These are phyloP conservation scores for Alternaria novae-zelandiae DNA, from an alignment of 2,329 filamentous ascomycete species.

Conservation along the genomic window DNA sequence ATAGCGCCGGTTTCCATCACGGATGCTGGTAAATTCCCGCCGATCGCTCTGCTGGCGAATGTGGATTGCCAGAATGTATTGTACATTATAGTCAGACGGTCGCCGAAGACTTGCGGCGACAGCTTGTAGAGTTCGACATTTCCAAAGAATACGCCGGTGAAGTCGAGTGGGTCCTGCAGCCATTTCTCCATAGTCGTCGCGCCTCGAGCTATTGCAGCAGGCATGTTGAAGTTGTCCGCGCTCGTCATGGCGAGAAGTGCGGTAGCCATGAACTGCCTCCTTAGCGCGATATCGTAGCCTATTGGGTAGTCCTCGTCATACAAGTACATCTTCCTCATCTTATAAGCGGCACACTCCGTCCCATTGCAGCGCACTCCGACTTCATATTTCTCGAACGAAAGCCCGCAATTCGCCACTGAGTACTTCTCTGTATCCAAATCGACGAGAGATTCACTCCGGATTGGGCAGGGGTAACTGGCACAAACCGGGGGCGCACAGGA, in stretches of 20 bases:
- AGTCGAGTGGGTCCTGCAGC: conserved; percentile 13
- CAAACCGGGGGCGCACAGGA: conserved; percentile 9
- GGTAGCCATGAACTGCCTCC: conserved; percentile 7
- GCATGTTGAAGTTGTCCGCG: conserved; percentile 25
- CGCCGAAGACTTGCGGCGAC: conserved; percentile 20
- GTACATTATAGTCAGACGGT: conserved; percentile 31
- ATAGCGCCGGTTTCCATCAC: conserved; percentile 18
- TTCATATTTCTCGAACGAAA: conserved; percentile 29
- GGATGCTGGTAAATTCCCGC: conserved; percentile 28
- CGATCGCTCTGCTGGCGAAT: conserved; percentile 30
- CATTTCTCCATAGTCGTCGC: conserved; percentile 33
- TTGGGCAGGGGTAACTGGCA: conserved; percentile 23
- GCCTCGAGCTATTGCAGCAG: conserved; percentile 7
- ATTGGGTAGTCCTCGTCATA: conserved; percentile 20
- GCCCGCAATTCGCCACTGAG: conserved; percentile 26
- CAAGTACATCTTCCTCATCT: conserved; percentile 29
- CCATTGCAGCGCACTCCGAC: conserved; percentile 26
- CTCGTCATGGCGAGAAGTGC: conserved; percentile 17
- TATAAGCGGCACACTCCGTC: conserved; percentile 19
- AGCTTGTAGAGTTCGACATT: conserved; percentile 30
- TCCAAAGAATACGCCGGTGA: conserved; percentile 22
- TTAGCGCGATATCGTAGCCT: conserved; percentile 14
- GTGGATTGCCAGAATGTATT: conserved; percentile 40
- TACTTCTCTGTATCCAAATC: background rate
- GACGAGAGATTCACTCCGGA: conserved; percentile 26